Base-by-base conservation (phyloP, 352 stramenopile genomes). In the Phytophthora pisi region DNA sequence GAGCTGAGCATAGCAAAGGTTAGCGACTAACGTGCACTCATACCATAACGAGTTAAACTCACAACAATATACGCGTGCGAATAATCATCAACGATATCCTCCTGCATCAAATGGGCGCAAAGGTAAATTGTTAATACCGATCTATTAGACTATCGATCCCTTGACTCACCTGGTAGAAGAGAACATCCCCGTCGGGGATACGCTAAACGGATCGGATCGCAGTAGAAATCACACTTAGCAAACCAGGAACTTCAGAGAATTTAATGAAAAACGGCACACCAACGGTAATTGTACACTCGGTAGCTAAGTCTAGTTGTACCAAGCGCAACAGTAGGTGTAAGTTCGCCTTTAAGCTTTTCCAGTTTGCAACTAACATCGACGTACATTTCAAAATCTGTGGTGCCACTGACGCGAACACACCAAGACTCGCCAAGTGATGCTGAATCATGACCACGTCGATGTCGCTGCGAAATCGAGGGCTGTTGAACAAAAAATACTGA, bases 121-220 rank as follows among this genome's bases (percentile, higher is more conserved):
- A 40, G 28, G 7, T n/a, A 31, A 57, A 18, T 16, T n/a, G 20
- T 28, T 10, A 36, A 9, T n/a, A 57, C 5, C 16, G n/a, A 36
- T 9, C 8, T n/a, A 24, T 26, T 26, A 50, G 3, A 50, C 8
- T 15, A 50, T 20, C 11, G 15, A 13, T 18, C 36, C 9, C 16
- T 50, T 26, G 4, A 16, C 28, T 10, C 20, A 82, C 79, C 68
- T 89, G 80, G 51, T 92, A 90, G 61, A 78, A 89, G 4, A 92
- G 70, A 8, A 91, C 79, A 30, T 91, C 84, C 13, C 84, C 84
- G 58, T 92, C 84, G n/a, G 64, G 68, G 11, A 90, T 54, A 0
- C 64, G 73, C 84, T 92, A 23, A 20, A 43, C 36, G 36, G 24
- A 16, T 43, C 36, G 13, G 36, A 16, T n/a, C 34, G 3, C 11